Conservation (phyloP, 306 rosid genomes). For the Trifolium subterraneum region DNA sequence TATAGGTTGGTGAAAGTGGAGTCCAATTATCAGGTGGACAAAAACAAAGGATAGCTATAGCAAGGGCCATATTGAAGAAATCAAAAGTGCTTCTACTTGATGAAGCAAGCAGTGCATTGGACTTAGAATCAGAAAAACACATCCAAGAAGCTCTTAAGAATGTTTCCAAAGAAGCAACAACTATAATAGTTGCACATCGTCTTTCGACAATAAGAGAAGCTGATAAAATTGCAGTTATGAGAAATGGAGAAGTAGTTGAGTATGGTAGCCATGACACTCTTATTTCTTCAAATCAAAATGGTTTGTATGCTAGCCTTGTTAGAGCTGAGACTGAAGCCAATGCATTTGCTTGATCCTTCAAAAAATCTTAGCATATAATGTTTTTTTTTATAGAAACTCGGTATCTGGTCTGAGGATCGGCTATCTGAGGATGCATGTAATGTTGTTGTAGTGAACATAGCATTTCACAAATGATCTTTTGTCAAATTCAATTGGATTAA, state of each 20-base stretch:
- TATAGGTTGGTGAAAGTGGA: slow-evolving; percentile 79
- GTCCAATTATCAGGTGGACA: slow-evolving; percentile 91
- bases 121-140: slow-evolving; percentile 80
- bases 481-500: slow-evolving; percentile 15
- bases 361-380: not conserved
- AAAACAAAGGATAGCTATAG: slow-evolving; percentile 85
- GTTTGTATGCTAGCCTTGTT: slow-evolving; percentile 73
- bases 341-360: slow-evolving; percentile 57
- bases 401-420: too few relatives aligned
- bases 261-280: slow-evolving; percentile 78
- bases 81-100: slow-evolving; percentile 77
- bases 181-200: slow-evolving; percentile 81
- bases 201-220: slow-evolving; percentile 77
- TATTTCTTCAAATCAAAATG: slow-evolving; percentile 58
- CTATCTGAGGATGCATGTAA: not conserved
- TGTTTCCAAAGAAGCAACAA: slow-evolving; percentile 62
- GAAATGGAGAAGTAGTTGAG: slow-evolving; percentile 71
- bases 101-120: slow-evolving; percentile 96
- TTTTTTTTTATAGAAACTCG: not conserved
- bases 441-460: slow-evolving; percentile 20
- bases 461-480: not conserved
- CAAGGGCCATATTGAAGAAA: slow-evolving; percentile 82
- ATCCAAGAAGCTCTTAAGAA: slow-evolving; percentile 72
- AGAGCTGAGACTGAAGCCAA: slow-evolving; percentile 78
- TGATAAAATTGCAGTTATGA: slow-evolving; percentile 72